Evolutionary conservation across 1,284 basidiomycete species (phyloP).

Genomic region (Mycosarcoma mackinlayi): DNA sequence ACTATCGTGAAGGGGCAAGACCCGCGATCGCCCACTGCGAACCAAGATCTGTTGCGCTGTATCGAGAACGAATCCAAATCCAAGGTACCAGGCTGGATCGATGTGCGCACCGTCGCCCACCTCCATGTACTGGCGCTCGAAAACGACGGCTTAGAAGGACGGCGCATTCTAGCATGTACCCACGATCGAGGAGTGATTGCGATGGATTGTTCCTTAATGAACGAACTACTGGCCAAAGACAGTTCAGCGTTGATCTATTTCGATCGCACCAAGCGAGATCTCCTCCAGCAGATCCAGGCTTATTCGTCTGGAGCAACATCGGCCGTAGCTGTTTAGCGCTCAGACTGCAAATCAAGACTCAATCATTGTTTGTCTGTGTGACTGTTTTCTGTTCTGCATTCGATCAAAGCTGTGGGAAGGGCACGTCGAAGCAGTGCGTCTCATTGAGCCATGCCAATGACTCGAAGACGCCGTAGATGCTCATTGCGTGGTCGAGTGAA

Average conservation of each 20-base stretch:
- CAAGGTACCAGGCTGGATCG: constrained; percentile 8
- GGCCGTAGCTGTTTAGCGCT: neutral
- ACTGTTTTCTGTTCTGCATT: too few species aligned
- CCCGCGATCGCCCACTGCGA: neutral
- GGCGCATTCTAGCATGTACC: constrained; percentile 2
- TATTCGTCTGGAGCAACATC: neutral
- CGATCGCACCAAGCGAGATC: constrained; percentile 6
- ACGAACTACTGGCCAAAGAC: neutral
- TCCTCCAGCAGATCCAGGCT: neutral
- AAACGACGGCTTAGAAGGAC: neutral
- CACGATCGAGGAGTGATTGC: constrained; percentile 1
- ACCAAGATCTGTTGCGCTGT: constrained; percentile 3
- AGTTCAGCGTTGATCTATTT: neutral
- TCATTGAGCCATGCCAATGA: too few species aligned
- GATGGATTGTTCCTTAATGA: constrained; percentile 5
- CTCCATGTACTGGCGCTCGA: constrained; percentile 4
- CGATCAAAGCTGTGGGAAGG: too few species aligned
- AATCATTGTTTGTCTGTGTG: too few species aligned
- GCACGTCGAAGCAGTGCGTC: too few species aligned
- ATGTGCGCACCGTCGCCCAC: constrained; percentile 5
- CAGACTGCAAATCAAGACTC: too few species aligned
- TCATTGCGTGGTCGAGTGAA: too few species aligned
- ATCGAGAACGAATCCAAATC: constrained; percentile 3
- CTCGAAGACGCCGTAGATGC: too few species aligned
- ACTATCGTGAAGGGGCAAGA: constrained; percentile 3